phyloP scores from a whole-genome alignment of 2,329 filamentous ascomycete genomes.

The Ceratocystis papillata region DNA sequence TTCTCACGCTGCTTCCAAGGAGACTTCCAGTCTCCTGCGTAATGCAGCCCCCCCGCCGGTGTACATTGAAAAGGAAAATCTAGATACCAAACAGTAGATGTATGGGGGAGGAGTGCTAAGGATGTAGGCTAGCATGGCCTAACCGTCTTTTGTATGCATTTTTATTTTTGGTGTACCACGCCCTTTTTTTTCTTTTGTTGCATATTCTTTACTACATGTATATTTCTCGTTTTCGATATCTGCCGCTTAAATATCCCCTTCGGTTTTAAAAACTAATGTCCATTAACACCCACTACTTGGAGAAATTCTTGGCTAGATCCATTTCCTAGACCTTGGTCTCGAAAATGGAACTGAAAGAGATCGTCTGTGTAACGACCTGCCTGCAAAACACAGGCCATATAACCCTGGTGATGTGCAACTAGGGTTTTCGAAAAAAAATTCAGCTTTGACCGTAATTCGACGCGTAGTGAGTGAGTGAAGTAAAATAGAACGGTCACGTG shows the following conservation, averaged over 20 bases:
- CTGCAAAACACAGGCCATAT: no score
- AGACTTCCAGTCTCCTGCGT: constrained; percentile 14
- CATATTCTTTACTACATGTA: neutral
- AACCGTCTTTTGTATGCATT: neutral
- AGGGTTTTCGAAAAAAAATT: no score
- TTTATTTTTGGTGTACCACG: neutral
- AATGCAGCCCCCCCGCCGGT: constrained; percentile 15
- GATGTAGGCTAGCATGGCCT: no score
- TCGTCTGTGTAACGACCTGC: no score
- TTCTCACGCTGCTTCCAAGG: neutral
- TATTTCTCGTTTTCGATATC: neutral
- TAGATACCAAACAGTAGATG: neutral
- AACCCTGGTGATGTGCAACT: no score
- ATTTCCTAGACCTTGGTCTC: no score
- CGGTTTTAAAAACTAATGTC: neutral
- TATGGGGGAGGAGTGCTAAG: neutral
- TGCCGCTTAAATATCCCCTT: neutral
- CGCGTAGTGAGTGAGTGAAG: no score
- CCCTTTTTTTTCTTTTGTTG: neutral
- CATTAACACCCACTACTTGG: no score
- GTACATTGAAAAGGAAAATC: constrained; percentile 12
- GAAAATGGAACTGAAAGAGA: no score
- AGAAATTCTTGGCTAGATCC: no score
- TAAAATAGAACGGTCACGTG: neutral
- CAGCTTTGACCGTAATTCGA: no score